Base-by-base conservation (phyloP, 305 asterid genomes). In the Euphrasia arctica region DNA sequence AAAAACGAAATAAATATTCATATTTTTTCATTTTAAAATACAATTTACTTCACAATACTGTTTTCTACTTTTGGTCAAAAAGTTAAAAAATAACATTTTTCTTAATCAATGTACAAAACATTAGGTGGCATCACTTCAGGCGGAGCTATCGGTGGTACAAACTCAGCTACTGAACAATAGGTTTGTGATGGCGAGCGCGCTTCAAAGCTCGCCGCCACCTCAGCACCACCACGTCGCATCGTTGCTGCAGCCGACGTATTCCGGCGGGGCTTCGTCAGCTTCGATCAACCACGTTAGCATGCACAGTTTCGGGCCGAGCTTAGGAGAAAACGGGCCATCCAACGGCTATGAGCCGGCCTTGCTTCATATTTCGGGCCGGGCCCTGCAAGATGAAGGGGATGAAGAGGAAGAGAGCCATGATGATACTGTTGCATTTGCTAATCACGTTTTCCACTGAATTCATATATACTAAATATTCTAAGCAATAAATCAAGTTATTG, bases 101-200 rank as follows among this genome's bases (percentile, higher is more conserved):
- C 22, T 18, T 18, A 18, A 18, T 18, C 22, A 18, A 18, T 18
- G 22, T 18, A 18, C 22, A 18, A 18, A 18, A 18, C 22, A 18
- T 31, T 2, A 31, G 34, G 34, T 31, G 34, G 34, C 34, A 31
- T 31, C 34, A 14, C 89, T 92, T 43, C 96, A 85, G 73, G 80
- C 85, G 50, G 98, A 92, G 76, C 68, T 89, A 2, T 80, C 88
- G 22, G 29, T 77, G 78, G 98, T 92, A 65, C 95, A 92, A 70
- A 76, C 76, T 12, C 90, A 89, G 74, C 67, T 92, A 8, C 79
- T 89, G 58, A 92, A 80, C 80, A 87, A 76, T 72, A 82, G 87
- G 67, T 68, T 72, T 59, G 79, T 83, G 25, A 51, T 86, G 79
- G 88, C 82, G 60, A 84, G 78, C 63, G 84, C 86, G 5, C 76